phyloP scores from a whole-genome alignment of 371 early-diverging fungal genomes.

The Coemansia sp. region DNA sequence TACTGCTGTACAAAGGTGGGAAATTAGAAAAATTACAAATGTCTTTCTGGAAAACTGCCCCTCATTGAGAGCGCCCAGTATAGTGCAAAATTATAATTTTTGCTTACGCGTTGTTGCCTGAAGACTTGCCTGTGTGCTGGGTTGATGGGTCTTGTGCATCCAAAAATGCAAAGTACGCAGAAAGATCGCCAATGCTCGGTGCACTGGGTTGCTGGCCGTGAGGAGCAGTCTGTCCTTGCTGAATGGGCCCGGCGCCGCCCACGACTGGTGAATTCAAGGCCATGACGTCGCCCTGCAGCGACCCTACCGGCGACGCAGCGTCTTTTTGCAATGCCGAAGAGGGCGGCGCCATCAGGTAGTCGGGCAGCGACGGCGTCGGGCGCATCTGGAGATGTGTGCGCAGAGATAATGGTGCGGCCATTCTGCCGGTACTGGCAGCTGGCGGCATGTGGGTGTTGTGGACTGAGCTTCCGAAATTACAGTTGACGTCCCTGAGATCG shows the following conservation, averaged over 20 bases:
- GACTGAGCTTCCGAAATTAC: neutral
- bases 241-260: neutral
- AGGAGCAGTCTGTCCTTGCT: neutral
- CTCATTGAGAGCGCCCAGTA: neutral
- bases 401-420: slow-evolving; percentile 16
- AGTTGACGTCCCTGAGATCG: neutral
- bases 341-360: slow-evolving; percentile 14
- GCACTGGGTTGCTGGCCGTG: slow-evolving; percentile 1
- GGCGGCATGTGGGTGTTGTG: slow-evolving; percentile 1
- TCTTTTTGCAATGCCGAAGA: neutral
- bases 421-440: slow-evolving; percentile 6
- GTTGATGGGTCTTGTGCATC: slow-evolving; percentile 17
- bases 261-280: neutral
- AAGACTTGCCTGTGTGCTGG: slow-evolving; percentile 4
- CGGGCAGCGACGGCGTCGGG: slow-evolving; percentile 39
- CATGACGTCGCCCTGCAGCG: neutral
- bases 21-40: neutral
- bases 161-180: slow-evolving; percentile 33
- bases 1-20: neutral
- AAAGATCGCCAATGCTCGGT: slow-evolving; percentile 26
- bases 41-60: neutral
- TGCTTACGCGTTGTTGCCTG: slow-evolving; percentile 1
- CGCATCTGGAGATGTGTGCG: slow-evolving; percentile 25
- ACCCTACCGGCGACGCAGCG: slow-evolving; percentile 3
- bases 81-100: neutral